Base-by-base conservation (phyloP, 768 basidiomycete genomes). In the Suillus spraguei region DNA sequence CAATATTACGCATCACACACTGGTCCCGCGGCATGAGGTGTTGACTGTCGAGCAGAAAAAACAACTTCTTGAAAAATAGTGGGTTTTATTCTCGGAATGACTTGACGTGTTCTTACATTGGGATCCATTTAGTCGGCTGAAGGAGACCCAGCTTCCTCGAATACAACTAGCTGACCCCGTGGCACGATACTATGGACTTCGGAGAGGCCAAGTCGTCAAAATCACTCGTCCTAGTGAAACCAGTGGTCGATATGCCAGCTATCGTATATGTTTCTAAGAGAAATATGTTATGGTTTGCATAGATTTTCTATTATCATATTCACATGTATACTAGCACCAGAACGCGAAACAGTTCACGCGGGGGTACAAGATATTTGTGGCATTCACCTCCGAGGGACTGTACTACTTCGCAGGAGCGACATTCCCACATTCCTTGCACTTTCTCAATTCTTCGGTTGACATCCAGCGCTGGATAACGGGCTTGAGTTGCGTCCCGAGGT, bases 161-260 rank as follows among this genome's bases (percentile, higher is more conserved):
- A 99, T 99, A 66, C 96, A 98, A 78, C 77, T 97, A 49, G 88
- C 90, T 33, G 97, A 99, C n/a, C 97, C 97, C 11, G 97, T 99
- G n/a, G 95, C 97, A 47, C 87, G 96, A 64, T 99, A 99, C 77
- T 99, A 98, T 79, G 97, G 97, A 59, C 86, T 99, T 63, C 85
- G 88, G 70, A 87, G 97, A 58, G 96, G 97, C 33, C 94, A 97
- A 75, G 97, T 99, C 54, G 97, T 99, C 77, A 98, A 97, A 82
- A 99, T 99, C 70, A 98, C 92, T 64, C 83, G 97, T 70, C 93
- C 95, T 33, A 95, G 93, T 77, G 97, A 99, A 82, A 99, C 97
- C 20, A 93, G 91, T 66, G 97, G 97, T 59, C 87, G 94, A 64
- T 96, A 95, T 70, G 91, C 93, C 60, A 94, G 92, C 72, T 95